Evolutionary conservation across 202 grass and related monocot genomes (phyloP).

Genomic region (Alloteropsis angusta): DNA sequence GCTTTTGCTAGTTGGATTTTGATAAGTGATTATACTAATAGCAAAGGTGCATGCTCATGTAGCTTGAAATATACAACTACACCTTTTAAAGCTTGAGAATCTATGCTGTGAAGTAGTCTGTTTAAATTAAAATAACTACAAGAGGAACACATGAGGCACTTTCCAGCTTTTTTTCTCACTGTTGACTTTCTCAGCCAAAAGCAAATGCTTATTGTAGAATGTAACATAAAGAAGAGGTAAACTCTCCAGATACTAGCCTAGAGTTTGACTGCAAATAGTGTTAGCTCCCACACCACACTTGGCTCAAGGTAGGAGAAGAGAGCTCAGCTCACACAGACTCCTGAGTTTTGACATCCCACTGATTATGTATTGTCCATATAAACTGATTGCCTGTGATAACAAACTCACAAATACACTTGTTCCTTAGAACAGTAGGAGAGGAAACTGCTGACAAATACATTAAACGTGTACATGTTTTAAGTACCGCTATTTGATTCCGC

Average conservation of each 20-base stretch:
- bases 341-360: neutral
- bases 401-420: neutral
- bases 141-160: constrained; percentile 25
- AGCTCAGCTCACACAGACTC: too few species aligned
- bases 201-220: constrained; percentile 21
- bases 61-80: constrained; percentile 36
- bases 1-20: constrained; percentile 30
- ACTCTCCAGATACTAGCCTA: constrained; percentile 14
- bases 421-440: neutral
- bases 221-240: constrained; percentile 24
- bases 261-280: constrained; percentile 18
- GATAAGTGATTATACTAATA: constrained; percentile 37
- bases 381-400: neutral
- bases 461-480: neutral
- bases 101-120: constrained; percentile 25
- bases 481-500: neutral
- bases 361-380: neutral
- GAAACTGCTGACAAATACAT: neutral
- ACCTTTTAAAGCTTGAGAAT: constrained; percentile 38
- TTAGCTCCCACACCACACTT: too few species aligned
- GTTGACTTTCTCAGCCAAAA: constrained; percentile 31
- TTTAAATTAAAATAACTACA: constrained; percentile 25
- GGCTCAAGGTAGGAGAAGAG: too few species aligned
- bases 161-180: constrained; percentile 18
- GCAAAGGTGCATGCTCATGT: constrained; percentile 40